Evolutionary conservation across 139 green algal genomes (phyloP), one percentile per base, ranked within the genome.

Genomic region (Chlamydomonas sp.): DNA sequence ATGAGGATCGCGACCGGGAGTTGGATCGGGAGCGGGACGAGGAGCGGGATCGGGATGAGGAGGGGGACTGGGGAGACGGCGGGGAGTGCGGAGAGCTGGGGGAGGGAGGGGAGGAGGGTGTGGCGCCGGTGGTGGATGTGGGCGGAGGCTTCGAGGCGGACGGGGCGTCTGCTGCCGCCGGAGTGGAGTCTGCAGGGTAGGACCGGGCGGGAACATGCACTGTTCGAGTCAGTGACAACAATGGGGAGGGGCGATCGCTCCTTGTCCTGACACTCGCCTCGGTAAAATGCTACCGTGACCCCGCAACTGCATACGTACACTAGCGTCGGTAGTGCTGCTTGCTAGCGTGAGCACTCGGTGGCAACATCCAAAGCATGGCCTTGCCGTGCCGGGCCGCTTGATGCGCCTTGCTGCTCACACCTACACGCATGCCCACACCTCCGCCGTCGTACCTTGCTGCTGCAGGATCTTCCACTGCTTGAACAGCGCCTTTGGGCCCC

Each of bases 391-490:
- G 63, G 63, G n/a, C 59, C 69, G 68, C 63, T 82, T 60, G 72
- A 69, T 88, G 60, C 20, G 16, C 60, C 61, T 61, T 63, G 63
- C 72, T 49, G 17, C 83, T 16, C 75, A 80, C 75, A 80, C 75
- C 20, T 16, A 80, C 18, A 80, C 75, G n/a, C 18, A 80, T 80
- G 49, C 75, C 17, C 18, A 9, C 79, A 85, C 63, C 4, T 8
- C 4, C n/a, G 7, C 78, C 15, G 62, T 61, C 83, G 10, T 49
- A 86, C 74, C 78, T 72, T 88, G 87, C 83, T 87, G 86, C 86
- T 87, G 83, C 83, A 87, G 80, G 63, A 87, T 87, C 77, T 93
- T 92, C 87, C 80, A 83, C 77, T 94, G 87, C 89, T 95, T 95
- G 82, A 93, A 91, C 0, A 88, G 85, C 17, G 89, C 88, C 58